phyloP scores from a whole-genome alignment of 441 rosid species.

The Bocquillonia castaneifolia region DNA sequence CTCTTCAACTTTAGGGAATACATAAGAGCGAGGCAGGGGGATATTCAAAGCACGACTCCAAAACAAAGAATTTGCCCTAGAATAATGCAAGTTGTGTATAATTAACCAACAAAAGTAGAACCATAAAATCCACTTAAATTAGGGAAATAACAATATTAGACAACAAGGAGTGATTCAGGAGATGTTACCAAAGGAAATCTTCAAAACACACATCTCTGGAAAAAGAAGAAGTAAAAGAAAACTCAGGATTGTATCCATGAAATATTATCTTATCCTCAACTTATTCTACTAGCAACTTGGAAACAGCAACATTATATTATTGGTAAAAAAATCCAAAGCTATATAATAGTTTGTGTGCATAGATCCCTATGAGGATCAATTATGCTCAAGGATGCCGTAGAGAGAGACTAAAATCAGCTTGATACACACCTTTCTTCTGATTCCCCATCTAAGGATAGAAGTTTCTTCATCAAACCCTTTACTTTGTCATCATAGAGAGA shows the following conservation, averaged over 20 bases:
- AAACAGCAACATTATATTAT: not conserved
- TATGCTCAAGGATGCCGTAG: not conserved
- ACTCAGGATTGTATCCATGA: slow-evolving; percentile 1
- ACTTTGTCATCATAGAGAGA: slow-evolving; percentile 62
- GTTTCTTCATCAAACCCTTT: slow-evolving; percentile 65
- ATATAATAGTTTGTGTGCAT: not conserved
- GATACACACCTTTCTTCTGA: slow-evolving; percentile 49
- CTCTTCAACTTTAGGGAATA: slow-evolving; percentile 64
- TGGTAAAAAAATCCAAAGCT: not conserved
- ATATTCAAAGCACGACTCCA: slow-evolving; percentile 93
- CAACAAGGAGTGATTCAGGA: slow-evolving; percentile 8
- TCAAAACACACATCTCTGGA: slow-evolving; percentile 70
- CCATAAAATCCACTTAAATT: slow-evolving; percentile 13
- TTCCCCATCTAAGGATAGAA: slow-evolving; percentile 59
- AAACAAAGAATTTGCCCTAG: slow-evolving; percentile 89
- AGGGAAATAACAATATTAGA: slow-evolving; percentile 3
- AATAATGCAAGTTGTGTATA: slow-evolving; percentile 20
- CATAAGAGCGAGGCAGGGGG: slow-evolving; percentile 78
- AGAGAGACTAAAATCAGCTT: not conserved
- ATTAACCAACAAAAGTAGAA: slow-evolving; percentile 18
- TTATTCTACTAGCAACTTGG: not conserved
- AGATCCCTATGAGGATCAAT: not conserved
- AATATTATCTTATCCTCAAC: slow-evolving; percentile 3
- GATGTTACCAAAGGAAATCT: slow-evolving; percentile 78
- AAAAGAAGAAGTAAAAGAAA: slow-evolving; percentile 23